A percentile compares a stretch with the other conserved stretches of the same genome.
These are phyloP conservation scores for Chytridiales sp. DNA, from an alignment of 371 early-diverging fungal species.

Conservation along the genomic window DNA sequence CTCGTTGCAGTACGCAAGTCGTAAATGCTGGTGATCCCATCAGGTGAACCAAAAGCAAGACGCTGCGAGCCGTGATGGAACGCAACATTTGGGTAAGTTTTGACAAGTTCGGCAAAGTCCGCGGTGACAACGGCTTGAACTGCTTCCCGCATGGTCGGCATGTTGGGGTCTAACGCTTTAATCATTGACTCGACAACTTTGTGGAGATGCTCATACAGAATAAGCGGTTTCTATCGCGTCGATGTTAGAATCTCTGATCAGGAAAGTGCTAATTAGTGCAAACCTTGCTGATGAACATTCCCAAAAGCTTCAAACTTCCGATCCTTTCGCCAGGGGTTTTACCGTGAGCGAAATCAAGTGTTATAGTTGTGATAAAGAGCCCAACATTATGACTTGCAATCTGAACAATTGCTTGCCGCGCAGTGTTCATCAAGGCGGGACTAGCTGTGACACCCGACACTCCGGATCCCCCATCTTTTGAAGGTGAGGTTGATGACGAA, in stretches of 20 bases:
- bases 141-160: slow-evolving; percentile 68
- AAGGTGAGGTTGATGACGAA: neutral
- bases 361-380: slow-evolving; percentile 71
- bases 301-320: slow-evolving; percentile 66
- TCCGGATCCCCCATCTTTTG: slow-evolving; percentile 10
- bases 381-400: slow-evolving; percentile 69
- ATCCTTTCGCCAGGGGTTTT: slow-evolving; percentile 58
- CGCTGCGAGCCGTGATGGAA: slow-evolving; percentile 77
- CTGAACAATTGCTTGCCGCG: slow-evolving; percentile 71
- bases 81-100: slow-evolving; percentile 69
- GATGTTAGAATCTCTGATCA: neutral
- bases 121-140: slow-evolving; percentile 69
- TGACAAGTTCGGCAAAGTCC: slow-evolving; percentile 75
- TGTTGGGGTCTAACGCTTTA: slow-evolving; percentile 80
- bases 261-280: neutral
- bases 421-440: slow-evolving; percentile 43
- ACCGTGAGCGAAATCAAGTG: slow-evolving; percentile 72
- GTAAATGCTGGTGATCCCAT: slow-evolving; percentile 76
- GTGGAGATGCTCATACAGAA: slow-evolving; percentile 63
- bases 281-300: slow-evolving; percentile 74
- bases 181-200: slow-evolving; percentile 77
- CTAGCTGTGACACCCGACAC: neutral
- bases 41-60: slow-evolving; percentile 74
- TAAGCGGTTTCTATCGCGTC: slow-evolving; percentile 56
- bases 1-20: slow-evolving; percentile 84